A percentile compares a stretch with the other conserved stretches of the same genome.
These are phyloP conservation scores for Oryza glumipatula DNA, from an alignment of 176 grass and related monocot species.

Conservation along the genomic window DNA sequence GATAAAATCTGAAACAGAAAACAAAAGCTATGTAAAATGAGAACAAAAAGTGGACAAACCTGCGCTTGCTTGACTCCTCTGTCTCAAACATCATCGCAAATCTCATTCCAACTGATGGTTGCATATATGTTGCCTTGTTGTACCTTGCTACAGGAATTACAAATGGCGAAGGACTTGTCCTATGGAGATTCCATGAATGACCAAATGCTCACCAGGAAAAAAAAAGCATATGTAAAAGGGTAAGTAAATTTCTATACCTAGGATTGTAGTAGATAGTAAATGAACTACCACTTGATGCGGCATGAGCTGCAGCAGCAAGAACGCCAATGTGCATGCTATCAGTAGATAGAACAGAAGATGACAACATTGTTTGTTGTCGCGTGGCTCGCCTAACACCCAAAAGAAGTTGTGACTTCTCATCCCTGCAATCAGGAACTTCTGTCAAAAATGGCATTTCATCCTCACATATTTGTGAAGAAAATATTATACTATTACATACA, in stretches of 20 bases:
- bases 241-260: conserved; percentile 48
- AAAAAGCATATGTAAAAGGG: neutral
- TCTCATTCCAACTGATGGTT: conserved; percentile 88
- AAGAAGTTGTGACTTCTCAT: conserved; percentile 95
- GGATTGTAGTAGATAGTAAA: conserved; percentile 98
- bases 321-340: conserved; percentile 99
- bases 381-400: conserved; percentile 80
- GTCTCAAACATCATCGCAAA: conserved; percentile 99
- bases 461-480: neutral
- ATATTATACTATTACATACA: neutral
- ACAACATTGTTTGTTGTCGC: conserved; percentile 58
- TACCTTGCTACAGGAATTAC: conserved; percentile 81
- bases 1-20: conserved; percentile 10
- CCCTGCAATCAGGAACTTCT: conserved; percentile 49
- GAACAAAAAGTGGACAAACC: conserved; percentile 43
- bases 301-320: conserved; percentile 94
- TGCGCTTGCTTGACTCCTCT: conserved; percentile 91
- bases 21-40: neutral
- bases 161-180: conserved; percentile 89
- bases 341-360: conserved; percentile 91
- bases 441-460: neutral
- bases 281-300: conserved; percentile 75
- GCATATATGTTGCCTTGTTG: conserved; percentile 76
- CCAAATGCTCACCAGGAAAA: neutral
- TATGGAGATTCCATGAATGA: conserved; percentile 39